Percentiles rank a stretch among this genome's conserved stretches.
Conservation (phyloP, 2,329 filamentous ascomycete species). For the Cadophora sp. region DNA sequence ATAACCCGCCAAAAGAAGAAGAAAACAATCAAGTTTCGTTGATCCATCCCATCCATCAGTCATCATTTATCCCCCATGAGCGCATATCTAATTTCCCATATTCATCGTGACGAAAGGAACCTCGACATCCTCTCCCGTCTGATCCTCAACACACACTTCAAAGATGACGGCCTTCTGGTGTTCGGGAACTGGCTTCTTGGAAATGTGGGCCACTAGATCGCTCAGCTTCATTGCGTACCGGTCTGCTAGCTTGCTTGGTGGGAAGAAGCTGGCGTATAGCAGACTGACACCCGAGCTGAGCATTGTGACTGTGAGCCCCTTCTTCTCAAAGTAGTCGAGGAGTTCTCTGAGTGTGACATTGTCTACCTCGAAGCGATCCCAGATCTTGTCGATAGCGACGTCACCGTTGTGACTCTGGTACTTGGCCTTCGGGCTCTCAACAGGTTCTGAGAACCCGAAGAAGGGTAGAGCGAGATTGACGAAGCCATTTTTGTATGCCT, state of each 20-base stretch:
- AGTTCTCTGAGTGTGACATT: constrained; percentile 88
- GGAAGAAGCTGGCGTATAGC: constrained; percentile 93
- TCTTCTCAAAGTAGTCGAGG: constrained; percentile 79
- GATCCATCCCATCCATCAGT: constrained; percentile 22
- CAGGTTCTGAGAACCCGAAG: constrained; percentile 98
- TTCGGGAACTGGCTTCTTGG: constrained; percentile 87
- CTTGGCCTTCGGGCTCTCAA: constrained; percentile 89
- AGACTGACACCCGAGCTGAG: constrained; percentile 96
- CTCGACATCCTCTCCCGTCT: constrained; percentile 91
- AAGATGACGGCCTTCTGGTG: constrained; percentile 97
- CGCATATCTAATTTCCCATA: constrained; percentile 41
- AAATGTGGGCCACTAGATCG: constrained; percentile 84
- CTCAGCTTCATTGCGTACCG: constrained; percentile 84
- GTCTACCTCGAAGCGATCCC: constrained; percentile 93
- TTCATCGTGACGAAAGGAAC: constrained; percentile 96
- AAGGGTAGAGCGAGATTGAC: constrained; percentile 95
- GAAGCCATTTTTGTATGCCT: constrained; percentile 99
- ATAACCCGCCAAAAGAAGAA: not conserved
- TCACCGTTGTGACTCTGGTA: constrained; percentile 82
- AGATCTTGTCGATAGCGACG: constrained; percentile 91
- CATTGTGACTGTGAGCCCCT: constrained; percentile 87
- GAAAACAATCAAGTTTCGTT: constrained; percentile 15
- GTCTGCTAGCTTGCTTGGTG: constrained; percentile 78
- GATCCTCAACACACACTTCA: constrained; percentile 91
- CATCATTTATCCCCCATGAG: constrained; percentile 21